These are phyloP conservation scores for Blastobotrys persicus DNA, from an alignment of 1,139 yeast species.

Conservation along the genomic window DNA sequence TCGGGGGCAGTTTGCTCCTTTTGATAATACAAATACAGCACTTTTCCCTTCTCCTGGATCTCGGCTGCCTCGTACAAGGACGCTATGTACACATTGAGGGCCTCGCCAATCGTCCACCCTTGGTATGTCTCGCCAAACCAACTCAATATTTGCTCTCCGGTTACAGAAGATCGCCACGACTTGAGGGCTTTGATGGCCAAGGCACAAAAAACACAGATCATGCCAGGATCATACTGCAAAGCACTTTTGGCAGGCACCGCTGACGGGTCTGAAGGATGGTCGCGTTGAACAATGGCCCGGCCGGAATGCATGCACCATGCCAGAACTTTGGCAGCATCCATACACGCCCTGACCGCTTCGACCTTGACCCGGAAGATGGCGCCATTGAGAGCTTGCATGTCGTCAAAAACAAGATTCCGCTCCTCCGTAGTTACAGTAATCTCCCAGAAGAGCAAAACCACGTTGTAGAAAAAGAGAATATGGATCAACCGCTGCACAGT, in stretches of 20 bases:
- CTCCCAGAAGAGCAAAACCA: slow-evolving; percentile 7
- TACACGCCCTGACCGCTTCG: slow-evolving; percentile 3
- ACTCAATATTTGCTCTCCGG: slow-evolving; percentile 2
- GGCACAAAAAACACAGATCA: not conserved
- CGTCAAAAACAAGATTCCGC: not conserved
- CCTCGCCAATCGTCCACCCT: slow-evolving; percentile 4
- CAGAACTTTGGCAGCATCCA: slow-evolving; percentile 3
- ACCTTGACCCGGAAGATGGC: not conserved
- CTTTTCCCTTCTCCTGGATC: slow-evolving; percentile 7
- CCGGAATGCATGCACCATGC: slow-evolving; percentile 6
- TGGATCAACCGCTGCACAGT: slow-evolving; percentile 5
- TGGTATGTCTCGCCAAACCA: slow-evolving; percentile 10
- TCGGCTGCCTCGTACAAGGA: slow-evolving; percentile 4
- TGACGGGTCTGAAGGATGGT: not conserved
- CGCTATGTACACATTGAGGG: slow-evolving; percentile 3
- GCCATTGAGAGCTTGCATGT: not conserved
- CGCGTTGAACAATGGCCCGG: not conserved
- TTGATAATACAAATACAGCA: slow-evolving; percentile 1
- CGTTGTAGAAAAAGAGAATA: slow-evolving; percentile 3
- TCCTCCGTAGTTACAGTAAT: not conserved
- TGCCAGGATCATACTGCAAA: slow-evolving; percentile 8
- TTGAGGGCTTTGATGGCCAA: slow-evolving; percentile 5
- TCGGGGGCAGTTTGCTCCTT: not conserved
- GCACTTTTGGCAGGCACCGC: slow-evolving; percentile 7
- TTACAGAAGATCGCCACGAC: slow-evolving; percentile 1